Conservation (phyloP, 1,139 yeast species). For the Blastobotrys malaysiensis region DNA sequence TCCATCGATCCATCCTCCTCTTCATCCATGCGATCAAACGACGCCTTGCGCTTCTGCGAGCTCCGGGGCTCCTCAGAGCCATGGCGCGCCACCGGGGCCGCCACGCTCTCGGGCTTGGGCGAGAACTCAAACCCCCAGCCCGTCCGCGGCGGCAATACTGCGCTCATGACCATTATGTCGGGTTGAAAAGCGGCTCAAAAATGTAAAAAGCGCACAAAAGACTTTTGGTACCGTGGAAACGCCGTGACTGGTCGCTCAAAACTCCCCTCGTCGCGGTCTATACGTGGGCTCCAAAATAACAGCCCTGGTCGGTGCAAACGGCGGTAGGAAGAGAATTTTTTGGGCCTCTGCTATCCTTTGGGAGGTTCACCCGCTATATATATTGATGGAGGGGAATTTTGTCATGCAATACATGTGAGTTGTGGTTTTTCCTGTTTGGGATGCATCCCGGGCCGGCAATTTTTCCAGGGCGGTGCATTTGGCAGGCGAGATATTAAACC, state of each 20-base stretch:
- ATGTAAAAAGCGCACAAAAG: too few species aligned
- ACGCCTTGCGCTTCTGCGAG: slow-evolving; percentile 10
- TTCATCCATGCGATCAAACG: slow-evolving; percentile 13
- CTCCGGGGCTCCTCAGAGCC: neutral
- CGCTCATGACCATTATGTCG: slow-evolving; percentile 22
- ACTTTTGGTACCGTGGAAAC: too few species aligned
- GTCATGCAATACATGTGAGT: neutral
- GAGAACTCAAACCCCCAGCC: slow-evolving; percentile 26
- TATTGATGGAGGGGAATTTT: neutral
- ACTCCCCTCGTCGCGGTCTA: too few species aligned
- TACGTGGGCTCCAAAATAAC: slow-evolving; percentile 25
- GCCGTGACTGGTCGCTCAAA: too few species aligned
- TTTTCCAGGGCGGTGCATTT: neutral
- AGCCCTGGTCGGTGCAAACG: slow-evolving; percentile 25
- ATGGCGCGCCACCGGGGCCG: neutral
- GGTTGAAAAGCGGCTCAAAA: too few species aligned
- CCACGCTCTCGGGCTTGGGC: slow-evolving; percentile 3
- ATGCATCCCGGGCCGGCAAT: neutral
- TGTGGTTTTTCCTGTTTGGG: neutral
- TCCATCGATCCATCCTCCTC: slow-evolving; percentile 7
- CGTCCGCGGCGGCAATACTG: slow-evolving; percentile 25
- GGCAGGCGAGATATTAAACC: neutral
- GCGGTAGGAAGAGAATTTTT: slow-evolving; percentile 18
- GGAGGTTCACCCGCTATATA: neutral
- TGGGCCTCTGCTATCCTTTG: neutral